Base-by-base conservation (phyloP, 805 yeast species). In the Brettanomyces sp. region DNA sequence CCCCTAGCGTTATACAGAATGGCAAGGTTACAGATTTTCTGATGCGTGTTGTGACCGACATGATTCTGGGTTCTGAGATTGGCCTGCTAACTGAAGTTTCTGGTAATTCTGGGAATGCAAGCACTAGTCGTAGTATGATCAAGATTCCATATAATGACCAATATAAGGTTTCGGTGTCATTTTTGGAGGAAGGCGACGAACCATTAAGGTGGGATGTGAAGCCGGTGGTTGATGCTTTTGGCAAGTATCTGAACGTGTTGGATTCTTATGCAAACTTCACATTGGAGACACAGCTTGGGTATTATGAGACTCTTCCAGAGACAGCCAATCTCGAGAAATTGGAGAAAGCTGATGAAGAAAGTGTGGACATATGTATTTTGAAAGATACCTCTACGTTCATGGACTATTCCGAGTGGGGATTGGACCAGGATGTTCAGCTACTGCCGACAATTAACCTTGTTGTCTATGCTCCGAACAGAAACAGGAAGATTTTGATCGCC, bases 401-500 rank as follows among this genome's bases (percentile, higher is more conserved):
- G 49, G 93, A 91, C 63, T 79, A 79, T 53, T 89, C 93, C 3
- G 95, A 85, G 52, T 85, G 95, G 95, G 82, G 82, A 46, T 65
- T 78, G 45, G 73, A 65, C 43, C 67, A 67, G 51, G 60, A 58
- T 45, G 58, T 64, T 54, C 70, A 83, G 51, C 62, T 78, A 1
- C 76, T 79, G 49, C 89, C 93, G 36, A 72, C 77, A 0, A 73
- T 80, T 2, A 86, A 89, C 62, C 80, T 91, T 56, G 69, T 85
- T 18, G 63, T 82, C 1, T 86, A 80, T 55, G 73, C 80, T 45
- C 89, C 95, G 3, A 67, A 73, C 4, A 56, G 63, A 36, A 65
- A 68, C 24, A 66, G 64, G 25, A 61, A 68, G 47, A 68, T 79
- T 55, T 53, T 49, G 4, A 76, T 83, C 42, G 74, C 67, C 40